Evolutionary conservation across 1,284 basidiomycete species (phyloP).

Genomic region (Pyrrhoderma lamaoense): DNA sequence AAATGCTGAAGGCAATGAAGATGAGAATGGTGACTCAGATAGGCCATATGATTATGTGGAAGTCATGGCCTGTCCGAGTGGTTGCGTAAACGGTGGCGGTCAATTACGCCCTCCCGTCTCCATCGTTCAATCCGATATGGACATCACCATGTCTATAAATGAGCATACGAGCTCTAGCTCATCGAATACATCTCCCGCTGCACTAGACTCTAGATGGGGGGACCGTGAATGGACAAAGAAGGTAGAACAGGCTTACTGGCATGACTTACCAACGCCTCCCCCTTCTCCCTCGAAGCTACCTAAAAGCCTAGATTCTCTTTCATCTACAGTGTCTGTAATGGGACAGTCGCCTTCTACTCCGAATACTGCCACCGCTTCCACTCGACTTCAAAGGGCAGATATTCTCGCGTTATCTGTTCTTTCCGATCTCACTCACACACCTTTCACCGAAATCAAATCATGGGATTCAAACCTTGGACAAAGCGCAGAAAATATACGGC

Average conservation of each 20-base stretch:
- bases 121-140: background rate
- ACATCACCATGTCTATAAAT: constrained; percentile 13
- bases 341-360: background rate
- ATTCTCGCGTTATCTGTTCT: constrained; percentile 7
- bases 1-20: constrained; percentile 26
- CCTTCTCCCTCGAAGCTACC: constrained; percentile 30
- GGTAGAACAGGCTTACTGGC: constrained; percentile 78
- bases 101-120: constrained; percentile 71
- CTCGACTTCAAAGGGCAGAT: constrained; percentile 1
- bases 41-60: constrained; percentile 90
- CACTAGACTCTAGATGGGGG: constrained; percentile 48
- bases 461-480: constrained; percentile 35
- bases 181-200: too few species aligned
- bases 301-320: background rate
- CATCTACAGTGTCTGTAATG: background rate
- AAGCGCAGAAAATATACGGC: constrained; percentile 34
- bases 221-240: constrained; percentile 70
- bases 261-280: constrained; percentile 43
- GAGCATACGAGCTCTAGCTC: too few species aligned
- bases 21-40: constrained; percentile 17
- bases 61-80: constrained; percentile 98
- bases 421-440: constrained; percentile 19
- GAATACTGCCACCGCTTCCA: background rate
- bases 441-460: constrained; percentile 3
- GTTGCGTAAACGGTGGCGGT: constrained; percentile 97